Percentiles rank a stretch among this genome's conserved stretches.
These are phyloP conservation scores for Coemansia sp. DNA, from an alignment of 371 early-diverging fungal genomes.

Conservation along the genomic window DNA sequence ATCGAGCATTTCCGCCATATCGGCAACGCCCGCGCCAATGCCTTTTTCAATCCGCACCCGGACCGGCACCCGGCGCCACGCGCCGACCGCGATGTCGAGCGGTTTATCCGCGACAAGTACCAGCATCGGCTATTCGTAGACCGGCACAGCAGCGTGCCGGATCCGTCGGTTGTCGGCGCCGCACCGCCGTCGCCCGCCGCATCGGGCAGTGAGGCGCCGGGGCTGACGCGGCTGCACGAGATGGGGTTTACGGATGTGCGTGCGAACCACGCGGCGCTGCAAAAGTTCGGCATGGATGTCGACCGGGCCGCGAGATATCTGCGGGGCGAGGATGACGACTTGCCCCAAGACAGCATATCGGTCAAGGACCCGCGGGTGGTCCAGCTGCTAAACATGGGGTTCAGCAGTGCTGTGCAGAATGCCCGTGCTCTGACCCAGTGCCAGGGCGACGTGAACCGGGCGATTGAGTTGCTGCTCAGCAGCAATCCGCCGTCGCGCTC, in stretches of 20 bases:
- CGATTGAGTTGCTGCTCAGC: slow-evolving; percentile 69
- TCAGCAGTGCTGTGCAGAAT: slow-evolving; percentile 61
- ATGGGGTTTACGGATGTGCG: slow-evolving; percentile 77
- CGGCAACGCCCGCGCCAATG: slow-evolving; percentile 87
- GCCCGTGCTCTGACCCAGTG: slow-evolving; percentile 63
- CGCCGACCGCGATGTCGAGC: slow-evolving; percentile 76
- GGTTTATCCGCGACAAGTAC: slow-evolving; percentile 92
- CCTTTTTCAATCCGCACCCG: slow-evolving; percentile 66
- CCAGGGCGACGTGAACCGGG: slow-evolving; percentile 71
- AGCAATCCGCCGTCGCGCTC: slow-evolving; percentile 46
- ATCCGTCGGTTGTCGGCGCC: slow-evolving; percentile 25
- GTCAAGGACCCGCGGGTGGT: slow-evolving; percentile 48
- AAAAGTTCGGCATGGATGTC: slow-evolving; percentile 65
- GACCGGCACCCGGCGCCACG: slow-evolving; percentile 66
- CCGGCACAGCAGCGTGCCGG: slow-evolving; percentile 40
- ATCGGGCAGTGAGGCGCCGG: slow-evolving; percentile 42
- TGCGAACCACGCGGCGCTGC: slow-evolving; percentile 61
- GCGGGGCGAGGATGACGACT: slow-evolving; percentile 41
- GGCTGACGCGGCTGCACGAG: slow-evolving; percentile 58
- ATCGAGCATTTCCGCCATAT: slow-evolving; percentile 73
- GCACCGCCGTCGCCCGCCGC: slow-evolving; percentile 31
- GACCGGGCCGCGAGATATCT: slow-evolving; percentile 70
- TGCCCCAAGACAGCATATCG: slow-evolving; percentile 18
- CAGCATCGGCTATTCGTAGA: slow-evolving; percentile 77
- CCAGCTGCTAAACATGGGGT: slow-evolving; percentile 76